Evolutionary conservation across 352 stramenopile genomes (phyloP).

Genomic region (Phytopythium oedochilum): DNA sequence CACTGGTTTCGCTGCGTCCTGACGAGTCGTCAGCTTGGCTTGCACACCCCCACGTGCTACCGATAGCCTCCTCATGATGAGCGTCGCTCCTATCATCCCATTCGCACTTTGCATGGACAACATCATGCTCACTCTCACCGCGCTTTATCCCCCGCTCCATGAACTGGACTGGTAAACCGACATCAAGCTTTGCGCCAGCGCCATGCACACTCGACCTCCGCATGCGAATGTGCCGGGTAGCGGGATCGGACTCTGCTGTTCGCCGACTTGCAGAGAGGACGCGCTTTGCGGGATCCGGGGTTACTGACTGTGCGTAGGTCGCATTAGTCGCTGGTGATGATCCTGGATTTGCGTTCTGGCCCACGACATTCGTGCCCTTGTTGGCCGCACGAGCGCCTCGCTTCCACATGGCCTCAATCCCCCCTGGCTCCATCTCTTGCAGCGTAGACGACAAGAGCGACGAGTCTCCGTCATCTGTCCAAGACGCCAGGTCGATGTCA

Average conservation of each 20-base stretch:
- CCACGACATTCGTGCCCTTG: neutral
- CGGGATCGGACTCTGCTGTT: neutral
- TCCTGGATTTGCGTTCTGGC: neutral
- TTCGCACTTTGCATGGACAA: neutral
- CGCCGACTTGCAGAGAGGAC: neutral
- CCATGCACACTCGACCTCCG: slow-evolving; percentile 3
- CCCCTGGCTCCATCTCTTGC: neutral
- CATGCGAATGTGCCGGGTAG: neutral
- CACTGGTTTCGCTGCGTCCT: too few species aligned
- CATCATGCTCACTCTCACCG: neutral
- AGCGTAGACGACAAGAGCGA: neutral
- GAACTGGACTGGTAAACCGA: neutral
- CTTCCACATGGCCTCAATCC: slow-evolving; percentile 49
- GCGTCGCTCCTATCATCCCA: neutral
- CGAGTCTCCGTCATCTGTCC: neutral
- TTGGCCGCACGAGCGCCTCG: slow-evolving; percentile 11
- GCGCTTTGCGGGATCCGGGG: neutral
- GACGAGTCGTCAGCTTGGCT: too few species aligned
- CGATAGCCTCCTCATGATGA: neutral
- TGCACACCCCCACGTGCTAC: too few species aligned
- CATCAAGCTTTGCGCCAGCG: neutral
- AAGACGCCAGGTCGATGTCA: neutral
- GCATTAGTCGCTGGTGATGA: neutral
- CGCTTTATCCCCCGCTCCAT: neutral
- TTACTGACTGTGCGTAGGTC: neutral